Evolutionary conservation across 2,329 filamentous ascomycete genomes (phyloP).

Genomic region (Xylariaceae sp.): DNA sequence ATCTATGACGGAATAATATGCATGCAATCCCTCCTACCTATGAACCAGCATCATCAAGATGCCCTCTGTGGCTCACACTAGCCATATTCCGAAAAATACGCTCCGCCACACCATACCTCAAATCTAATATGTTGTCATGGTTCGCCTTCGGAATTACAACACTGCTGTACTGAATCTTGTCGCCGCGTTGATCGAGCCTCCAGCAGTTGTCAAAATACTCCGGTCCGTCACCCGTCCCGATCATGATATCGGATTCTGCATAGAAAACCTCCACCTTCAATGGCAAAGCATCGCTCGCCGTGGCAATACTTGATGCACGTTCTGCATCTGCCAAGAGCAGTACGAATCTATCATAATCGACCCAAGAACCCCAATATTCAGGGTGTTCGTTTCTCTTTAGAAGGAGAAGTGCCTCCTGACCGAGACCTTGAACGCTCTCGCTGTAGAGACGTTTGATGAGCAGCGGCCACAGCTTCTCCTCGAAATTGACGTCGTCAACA

Average conservation of each 20-base stretch:
- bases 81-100: constrained; percentile 18
- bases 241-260: constrained; percentile 28
- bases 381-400: constrained; percentile 21
- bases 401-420: constrained; percentile 26
- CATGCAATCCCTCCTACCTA: too few relatives aligned
- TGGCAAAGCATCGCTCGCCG: not conserved
- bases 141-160: constrained; percentile 17
- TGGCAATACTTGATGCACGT: not conserved
- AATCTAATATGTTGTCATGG: constrained; percentile 24
- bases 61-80: constrained; percentile 8
- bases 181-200: constrained; percentile 20
- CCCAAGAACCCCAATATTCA: constrained; percentile 25
- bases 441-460: constrained; percentile 9
- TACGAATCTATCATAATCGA: constrained; percentile 26
- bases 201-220: constrained; percentile 29
- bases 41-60: too few relatives aligned
- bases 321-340: constrained; percentile 23
- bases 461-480: constrained; percentile 13
- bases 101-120: constrained; percentile 25
- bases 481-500: constrained; percentile 13
- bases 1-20: too few relatives aligned
- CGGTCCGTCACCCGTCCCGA: constrained; percentile 18
- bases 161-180: constrained; percentile 21
- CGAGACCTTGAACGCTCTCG: constrained; percentile 20
- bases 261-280: constrained; percentile 26